A percentile compares a stretch with the other conserved stretches of the same genome.
Conservation (phyloP, 768 basidiomycete species). For the Leccinum boreale region DNA sequence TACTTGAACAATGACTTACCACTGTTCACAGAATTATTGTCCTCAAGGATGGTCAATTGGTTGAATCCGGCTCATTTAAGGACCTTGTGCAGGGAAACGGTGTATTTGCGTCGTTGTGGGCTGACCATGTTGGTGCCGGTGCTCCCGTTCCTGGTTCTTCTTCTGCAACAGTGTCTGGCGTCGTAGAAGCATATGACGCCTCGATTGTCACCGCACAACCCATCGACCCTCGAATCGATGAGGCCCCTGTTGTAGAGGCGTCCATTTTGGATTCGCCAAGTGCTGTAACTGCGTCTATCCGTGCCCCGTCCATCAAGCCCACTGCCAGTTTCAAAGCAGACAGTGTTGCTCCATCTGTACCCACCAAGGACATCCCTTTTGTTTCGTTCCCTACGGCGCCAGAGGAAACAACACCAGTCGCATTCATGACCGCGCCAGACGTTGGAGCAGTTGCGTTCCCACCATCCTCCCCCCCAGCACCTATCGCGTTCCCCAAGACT, state of each 20-base stretch:
- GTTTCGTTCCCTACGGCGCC: conserved; percentile 34
- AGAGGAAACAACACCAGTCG: conserved; percentile 7
- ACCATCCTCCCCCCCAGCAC: conserved; percentile 27
- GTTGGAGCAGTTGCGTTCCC: conserved; percentile 35
- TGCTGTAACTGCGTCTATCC: conserved; percentile 12
- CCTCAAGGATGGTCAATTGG: conserved; percentile 84
- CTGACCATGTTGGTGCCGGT: conserved; percentile 69
- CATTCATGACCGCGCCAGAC: conserved; percentile 12
- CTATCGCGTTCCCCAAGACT: conserved; percentile 43
- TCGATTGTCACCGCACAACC: conserved; percentile 18
- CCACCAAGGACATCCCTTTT: conserved; percentile 24
- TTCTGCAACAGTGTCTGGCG: conserved; percentile 23
- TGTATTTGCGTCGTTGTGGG: conserved; percentile 85
- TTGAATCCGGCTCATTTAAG: conserved; percentile 77
- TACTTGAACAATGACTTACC: not conserved
- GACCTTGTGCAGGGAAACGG: conserved; percentile 73
- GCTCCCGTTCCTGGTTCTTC: conserved; percentile 36
- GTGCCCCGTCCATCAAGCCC: conserved; percentile 21
- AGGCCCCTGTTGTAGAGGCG: conserved; percentile 17
- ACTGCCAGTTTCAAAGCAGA: conserved; percentile 20
- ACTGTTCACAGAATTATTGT: conserved; percentile 68
- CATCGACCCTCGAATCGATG: conserved; percentile 9
- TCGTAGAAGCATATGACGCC: conserved; percentile 25
- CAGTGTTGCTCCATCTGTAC: conserved; percentile 27
- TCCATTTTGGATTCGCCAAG: conserved; percentile 15